These are phyloP conservation scores for Phytophthora crassamura DNA, from an alignment of 352 stramenopile genomes.

Conservation along the genomic window DNA sequence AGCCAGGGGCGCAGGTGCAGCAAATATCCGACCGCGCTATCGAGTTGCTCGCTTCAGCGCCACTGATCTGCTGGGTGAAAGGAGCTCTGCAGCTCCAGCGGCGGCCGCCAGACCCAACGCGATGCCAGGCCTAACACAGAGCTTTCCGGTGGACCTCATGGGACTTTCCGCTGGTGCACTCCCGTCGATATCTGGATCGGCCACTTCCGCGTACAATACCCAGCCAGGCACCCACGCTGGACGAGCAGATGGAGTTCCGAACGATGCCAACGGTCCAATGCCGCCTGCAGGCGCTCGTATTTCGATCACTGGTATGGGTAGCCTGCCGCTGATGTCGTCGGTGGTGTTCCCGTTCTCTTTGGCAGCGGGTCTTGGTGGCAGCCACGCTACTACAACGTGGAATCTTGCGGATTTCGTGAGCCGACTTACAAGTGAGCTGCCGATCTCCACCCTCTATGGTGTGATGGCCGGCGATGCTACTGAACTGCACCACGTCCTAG, in stretches of 20 bases:
- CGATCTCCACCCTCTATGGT: slow-evolving; percentile 59
- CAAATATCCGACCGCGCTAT: slow-evolving; percentile 21
- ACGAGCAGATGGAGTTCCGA: slow-evolving; percentile 1
- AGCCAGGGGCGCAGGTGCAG: slow-evolving; percentile 1
- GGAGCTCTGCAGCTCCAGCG: neutral
- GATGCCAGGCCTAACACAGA: slow-evolving; percentile 16
- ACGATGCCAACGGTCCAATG: slow-evolving; percentile 5
- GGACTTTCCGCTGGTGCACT: neutral
- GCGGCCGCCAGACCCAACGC: neutral
- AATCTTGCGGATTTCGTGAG: slow-evolving; percentile 65
- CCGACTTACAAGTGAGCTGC: slow-evolving; percentile 52
- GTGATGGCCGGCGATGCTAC: slow-evolving; percentile 52
- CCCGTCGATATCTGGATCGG: neutral
- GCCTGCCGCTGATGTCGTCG: slow-evolving; percentile 48
- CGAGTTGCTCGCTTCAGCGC: slow-evolving; percentile 30
- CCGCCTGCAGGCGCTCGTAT: slow-evolving; percentile 28
- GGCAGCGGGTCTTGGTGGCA: slow-evolving; percentile 42
- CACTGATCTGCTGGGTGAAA: slow-evolving; percentile 12
- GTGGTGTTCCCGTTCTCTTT: slow-evolving; percentile 66
- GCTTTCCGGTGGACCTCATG: slow-evolving; percentile 31
- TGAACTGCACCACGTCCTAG: slow-evolving; percentile 65
- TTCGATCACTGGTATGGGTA: slow-evolving; percentile 44
- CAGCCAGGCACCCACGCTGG: slow-evolving; percentile 4
- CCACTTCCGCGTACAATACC: slow-evolving; percentile 5
- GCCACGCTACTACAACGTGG: slow-evolving; percentile 58